Evolutionary conservation across 257 asterid species (phyloP).

Genomic region (Verbena officinalis): DNA sequence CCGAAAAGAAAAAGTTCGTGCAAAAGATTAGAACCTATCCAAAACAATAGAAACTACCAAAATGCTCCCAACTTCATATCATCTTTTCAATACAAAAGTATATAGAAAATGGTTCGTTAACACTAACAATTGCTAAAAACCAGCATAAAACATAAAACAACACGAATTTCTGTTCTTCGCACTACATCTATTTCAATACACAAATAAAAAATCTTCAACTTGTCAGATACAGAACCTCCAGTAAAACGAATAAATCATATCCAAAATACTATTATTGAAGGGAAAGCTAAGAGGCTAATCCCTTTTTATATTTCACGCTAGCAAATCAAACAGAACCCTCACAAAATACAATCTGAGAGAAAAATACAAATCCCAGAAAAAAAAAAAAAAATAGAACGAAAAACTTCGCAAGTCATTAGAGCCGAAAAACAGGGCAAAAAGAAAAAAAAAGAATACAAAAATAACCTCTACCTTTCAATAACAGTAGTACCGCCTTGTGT

Average conservation of each 20-base stretch:
- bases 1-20: too few species aligned
- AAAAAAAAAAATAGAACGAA: constrained; percentile 30
- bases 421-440: constrained; percentile 26
- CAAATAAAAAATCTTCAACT: constrained; percentile 24
- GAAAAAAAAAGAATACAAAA: constrained; percentile 43
- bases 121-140: too few species aligned
- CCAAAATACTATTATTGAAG: constrained; percentile 48
- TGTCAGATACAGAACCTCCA: constrained; percentile 37
- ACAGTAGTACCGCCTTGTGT: constrained; percentile 48
- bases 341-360: constrained; percentile 51
- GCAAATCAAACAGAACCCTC: constrained; percentile 56
- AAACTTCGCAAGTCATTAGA: constrained; percentile 50
- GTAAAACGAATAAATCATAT: constrained; percentile 45
- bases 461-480: constrained; percentile 50
- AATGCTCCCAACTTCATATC: too few species aligned
- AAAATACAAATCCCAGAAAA: constrained; percentile 46
- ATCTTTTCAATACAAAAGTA: too few species aligned
- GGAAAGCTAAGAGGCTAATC: constrained; percentile 50
- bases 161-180: constrained; percentile 8
- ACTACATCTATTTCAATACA: constrained; percentile 32
- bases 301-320: constrained; percentile 56
- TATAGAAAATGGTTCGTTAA: too few species aligned
- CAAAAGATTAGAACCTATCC: too few species aligned
- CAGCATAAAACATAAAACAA: not conserved
- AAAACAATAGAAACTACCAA: too few species aligned